Evolutionary conservation across 1,139 yeast genomes (phyloP).

Genomic region (Yamadazyma trypodendri): DNA sequence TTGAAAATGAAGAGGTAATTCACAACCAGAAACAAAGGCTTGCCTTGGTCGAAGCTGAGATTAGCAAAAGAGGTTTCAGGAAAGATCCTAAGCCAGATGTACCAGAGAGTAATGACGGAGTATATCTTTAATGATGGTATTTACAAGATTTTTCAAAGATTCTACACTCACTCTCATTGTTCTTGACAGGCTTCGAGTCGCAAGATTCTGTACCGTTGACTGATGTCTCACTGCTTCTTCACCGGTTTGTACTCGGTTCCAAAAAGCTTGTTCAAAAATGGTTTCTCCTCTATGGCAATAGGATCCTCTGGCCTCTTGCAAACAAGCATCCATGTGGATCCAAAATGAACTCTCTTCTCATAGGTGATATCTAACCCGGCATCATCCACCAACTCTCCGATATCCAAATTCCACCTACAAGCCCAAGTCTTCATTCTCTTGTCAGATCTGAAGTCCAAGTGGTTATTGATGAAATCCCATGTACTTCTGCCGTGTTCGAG

Average conservation of each 20-base stretch:
- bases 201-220: no score
- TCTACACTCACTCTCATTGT: no score
- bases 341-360: conserved; percentile 80
- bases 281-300: conserved; percentile 39
- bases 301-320: conserved; percentile 73
- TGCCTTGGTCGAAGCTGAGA: conserved; percentile 23
- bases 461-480: conserved; percentile 73
- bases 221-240: conserved; percentile 19
- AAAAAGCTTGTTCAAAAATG: conserved; percentile 43
- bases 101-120: no score
- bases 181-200: no score
- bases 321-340: conserved; percentile 88
- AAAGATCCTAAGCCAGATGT: no score
- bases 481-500: conserved; percentile 91
- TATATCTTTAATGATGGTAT: conserved; percentile 8
- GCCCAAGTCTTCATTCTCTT: conserved; percentile 92
- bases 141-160: conserved; percentile 4
- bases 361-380: conserved; percentile 83
- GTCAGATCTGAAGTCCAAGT: conserved; percentile 80
- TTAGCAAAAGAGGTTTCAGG: conserved; percentile 27
- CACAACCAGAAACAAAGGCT: conserved; percentile 27
- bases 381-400: conserved; percentile 78
- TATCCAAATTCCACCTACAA: conserved; percentile 94
- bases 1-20: conserved; percentile 34
- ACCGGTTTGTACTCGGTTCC: conserved; percentile 35